These are phyloP conservation scores for Cyclotella sp. DNA, from an alignment of 108 stramenopile species.

Conservation along the genomic window DNA sequence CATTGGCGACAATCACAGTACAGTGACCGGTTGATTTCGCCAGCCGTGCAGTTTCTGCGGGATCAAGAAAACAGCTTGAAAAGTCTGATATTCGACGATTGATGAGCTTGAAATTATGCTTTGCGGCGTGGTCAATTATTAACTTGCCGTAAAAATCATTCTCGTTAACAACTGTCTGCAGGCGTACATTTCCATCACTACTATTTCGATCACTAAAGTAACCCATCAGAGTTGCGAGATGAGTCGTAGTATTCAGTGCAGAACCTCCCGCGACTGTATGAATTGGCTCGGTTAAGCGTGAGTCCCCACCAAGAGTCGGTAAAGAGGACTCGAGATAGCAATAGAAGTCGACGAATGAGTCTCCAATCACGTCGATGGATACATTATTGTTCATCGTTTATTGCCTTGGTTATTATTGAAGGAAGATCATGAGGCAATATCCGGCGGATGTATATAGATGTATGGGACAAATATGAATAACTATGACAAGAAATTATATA, in stretches of 20 bases:
- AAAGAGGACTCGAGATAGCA: conserved; percentile 59
- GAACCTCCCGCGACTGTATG: conserved; percentile 72
- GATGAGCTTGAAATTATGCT: conserved; percentile 60
- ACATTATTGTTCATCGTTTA: not conserved
- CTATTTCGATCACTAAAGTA: conserved; percentile 26
- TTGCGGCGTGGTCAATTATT: conserved; percentile 54
- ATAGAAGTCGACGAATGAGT: conserved; percentile 82
- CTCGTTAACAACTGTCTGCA: conserved; percentile 77
- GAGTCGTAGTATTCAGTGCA: conserved; percentile 79
- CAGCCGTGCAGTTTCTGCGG: not conserved
- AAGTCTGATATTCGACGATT: conserved; percentile 57
- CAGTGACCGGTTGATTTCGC: conserved; percentile 75
- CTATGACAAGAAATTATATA: too few relatives aligned
- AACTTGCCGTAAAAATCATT: conserved; percentile 75
- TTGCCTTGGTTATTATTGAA: too few relatives aligned
- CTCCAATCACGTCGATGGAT: conserved; percentile 61
- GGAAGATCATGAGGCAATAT: too few relatives aligned
- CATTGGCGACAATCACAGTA: conserved; percentile 67
- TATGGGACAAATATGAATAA: too few relatives aligned
- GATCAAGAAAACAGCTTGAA: conserved; percentile 30
- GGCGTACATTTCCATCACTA: conserved; percentile 20
- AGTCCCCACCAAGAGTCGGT: conserved; percentile 73
- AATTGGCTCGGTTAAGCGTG: conserved; percentile 64
- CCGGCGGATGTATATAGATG: too few relatives aligned
- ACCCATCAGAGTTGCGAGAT: conserved; percentile 52